Conservation (phyloP, 2,329 filamentous ascomycete species). For the Didymella pinodella region DNA sequence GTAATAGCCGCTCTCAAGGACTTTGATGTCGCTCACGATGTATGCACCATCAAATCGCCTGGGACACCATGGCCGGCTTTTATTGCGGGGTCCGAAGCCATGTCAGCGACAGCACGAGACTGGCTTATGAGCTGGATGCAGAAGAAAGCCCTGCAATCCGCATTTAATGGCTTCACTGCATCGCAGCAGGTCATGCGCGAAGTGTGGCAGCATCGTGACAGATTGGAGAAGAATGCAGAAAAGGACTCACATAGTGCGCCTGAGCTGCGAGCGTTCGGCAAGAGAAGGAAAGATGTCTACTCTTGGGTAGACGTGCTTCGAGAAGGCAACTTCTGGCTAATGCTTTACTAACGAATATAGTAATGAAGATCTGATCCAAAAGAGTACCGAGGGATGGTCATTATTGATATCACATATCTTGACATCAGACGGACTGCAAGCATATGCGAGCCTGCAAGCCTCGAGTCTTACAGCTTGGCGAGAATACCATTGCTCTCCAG, state of each 20-base stretch:
- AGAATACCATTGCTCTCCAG: constrained; percentile 20
- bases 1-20: constrained; percentile 24
- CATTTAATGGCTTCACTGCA: constrained; percentile 17
- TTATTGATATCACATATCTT: not conserved
- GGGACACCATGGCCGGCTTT: constrained; percentile 32
- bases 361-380: not conserved
- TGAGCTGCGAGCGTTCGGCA: constrained; percentile 1
- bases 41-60: constrained; percentile 15
- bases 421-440: not conserved
- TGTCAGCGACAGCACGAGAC: constrained; percentile 18
- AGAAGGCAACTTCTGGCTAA: constrained; percentile 23
- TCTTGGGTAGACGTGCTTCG: constrained; percentile 22
- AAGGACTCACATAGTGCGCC: constrained; percentile 1
- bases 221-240: not conserved
- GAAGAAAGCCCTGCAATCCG: constrained; percentile 22
- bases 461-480: constrained; percentile 13
- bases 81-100: constrained; percentile 28
- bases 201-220: constrained; percentile 25
- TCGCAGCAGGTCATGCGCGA: constrained; percentile 24
- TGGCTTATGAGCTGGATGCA: constrained; percentile 29
- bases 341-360: constrained; percentile 13
- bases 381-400: not conserved
- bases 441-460: not conserved
- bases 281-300: constrained; percentile 9
- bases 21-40: constrained; percentile 21